Conservation (phyloP, 805 yeast species). For the Wickerhamomyces bovis region DNA sequence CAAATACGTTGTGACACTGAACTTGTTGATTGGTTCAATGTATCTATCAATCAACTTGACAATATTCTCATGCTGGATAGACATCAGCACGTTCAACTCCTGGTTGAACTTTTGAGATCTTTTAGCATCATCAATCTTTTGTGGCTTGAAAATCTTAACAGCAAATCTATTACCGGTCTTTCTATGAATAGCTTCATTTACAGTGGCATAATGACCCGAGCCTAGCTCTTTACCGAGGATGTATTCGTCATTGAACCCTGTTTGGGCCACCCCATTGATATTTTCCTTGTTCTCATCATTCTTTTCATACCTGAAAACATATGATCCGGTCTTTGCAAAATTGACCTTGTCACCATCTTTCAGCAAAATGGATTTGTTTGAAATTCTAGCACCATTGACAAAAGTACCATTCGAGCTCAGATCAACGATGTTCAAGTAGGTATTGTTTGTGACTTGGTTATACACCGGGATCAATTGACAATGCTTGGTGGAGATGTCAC, state of each 20-base stretch:
- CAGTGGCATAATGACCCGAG: constrained; percentile 78
- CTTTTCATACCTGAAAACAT: constrained; percentile 39
- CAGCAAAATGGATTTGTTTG: constrained; percentile 32
- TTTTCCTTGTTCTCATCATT: constrained; percentile 10
- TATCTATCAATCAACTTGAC: constrained; percentile 58
- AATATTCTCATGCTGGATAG: constrained; percentile 64
- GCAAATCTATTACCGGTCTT: constrained; percentile 58
- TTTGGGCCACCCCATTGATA: constrained; percentile 15
- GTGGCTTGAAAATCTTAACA: constrained; percentile 67
- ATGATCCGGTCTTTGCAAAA: constrained; percentile 50
- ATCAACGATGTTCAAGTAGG: constrained; percentile 46
- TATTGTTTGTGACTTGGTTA: constrained; percentile 28
- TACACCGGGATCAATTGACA: constrained; percentile 44
- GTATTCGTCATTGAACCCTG: constrained; percentile 48
- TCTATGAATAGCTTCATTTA: constrained; percentile 59
- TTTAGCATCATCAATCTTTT: constrained; percentile 35
- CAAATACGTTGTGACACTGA: constrained; percentile 42
- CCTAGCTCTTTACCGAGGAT: constrained; percentile 54
- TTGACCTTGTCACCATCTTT: constrained; percentile 59
- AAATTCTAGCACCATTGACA: constrained; percentile 51
- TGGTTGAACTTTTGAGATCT: constrained; percentile 45
- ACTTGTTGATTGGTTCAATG: constrained; percentile 45
- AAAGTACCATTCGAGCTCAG: constrained; percentile 57
- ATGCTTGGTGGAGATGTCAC: constrained; percentile 63
- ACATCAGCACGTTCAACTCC: constrained; percentile 60